phyloP scores from a whole-genome alignment of 2,329 filamentous ascomycete species.

The Fusarium graminum region DNA sequence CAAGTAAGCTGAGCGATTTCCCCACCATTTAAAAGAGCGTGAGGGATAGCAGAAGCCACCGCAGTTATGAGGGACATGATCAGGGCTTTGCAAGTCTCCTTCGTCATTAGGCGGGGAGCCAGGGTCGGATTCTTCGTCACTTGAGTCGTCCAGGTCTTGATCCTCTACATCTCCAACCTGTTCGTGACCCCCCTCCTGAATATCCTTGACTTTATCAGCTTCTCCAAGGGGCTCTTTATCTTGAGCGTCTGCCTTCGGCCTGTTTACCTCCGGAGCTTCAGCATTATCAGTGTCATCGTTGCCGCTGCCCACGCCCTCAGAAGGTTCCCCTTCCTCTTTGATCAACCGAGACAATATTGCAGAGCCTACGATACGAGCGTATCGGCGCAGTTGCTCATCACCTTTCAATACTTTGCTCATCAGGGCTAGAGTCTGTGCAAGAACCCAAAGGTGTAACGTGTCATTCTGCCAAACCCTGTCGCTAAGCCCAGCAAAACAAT shows the following conservation, averaged over 20 bases:
- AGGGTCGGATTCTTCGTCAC: background rate
- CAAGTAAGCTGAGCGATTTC: background rate
- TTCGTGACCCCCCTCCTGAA: too few relatives aligned
- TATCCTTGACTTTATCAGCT: background rate
- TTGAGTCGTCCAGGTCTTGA: background rate
- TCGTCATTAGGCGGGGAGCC: background rate
- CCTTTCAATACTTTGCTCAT: constrained; percentile 1
- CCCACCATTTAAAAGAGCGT: background rate
- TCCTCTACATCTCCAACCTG: background rate
- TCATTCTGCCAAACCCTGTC: constrained; percentile 26
- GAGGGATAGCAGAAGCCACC: constrained; percentile 2
- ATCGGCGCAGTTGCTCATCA: background rate
- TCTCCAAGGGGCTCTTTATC: too few relatives aligned
- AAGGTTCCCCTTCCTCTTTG: background rate
- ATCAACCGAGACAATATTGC: background rate
- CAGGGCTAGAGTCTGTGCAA: background rate
- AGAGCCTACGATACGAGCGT: background rate
- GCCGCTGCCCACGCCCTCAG: rapidly evolving
- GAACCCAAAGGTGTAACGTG: background rate
- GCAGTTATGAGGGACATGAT: background rate
- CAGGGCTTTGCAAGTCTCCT: background rate
- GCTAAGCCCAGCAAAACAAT: background rate
- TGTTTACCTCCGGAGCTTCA: background rate
- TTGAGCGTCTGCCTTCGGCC: too few relatives aligned
- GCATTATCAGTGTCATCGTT: rapidly evolving